Conservation (phyloP, 768 basidiomycete genomes). For the Calocybe cyanea region DNA sequence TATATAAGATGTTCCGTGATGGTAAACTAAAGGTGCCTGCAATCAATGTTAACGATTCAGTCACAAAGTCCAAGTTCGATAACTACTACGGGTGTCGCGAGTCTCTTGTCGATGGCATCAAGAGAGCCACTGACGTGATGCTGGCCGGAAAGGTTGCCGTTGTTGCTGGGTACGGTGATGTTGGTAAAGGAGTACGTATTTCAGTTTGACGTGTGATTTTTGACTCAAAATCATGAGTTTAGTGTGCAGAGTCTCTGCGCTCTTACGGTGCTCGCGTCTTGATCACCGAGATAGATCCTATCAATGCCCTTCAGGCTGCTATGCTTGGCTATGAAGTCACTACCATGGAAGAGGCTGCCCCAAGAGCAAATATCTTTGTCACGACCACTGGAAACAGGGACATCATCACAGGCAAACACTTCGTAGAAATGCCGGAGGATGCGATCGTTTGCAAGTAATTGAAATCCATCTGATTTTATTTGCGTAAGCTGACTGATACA, state of each 20-base stretch:
- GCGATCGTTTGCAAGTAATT: slow-evolving; percentile 96
- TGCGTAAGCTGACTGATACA: slow-evolving; percentile 4
- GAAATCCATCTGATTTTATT: not conserved
- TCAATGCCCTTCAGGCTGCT: slow-evolving; percentile 99
- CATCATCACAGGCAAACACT: slow-evolving; percentile 92
- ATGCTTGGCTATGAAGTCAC: slow-evolving; percentile 99
- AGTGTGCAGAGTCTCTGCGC: slow-evolving; percentile 96
- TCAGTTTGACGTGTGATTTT: not conserved
- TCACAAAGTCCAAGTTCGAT: slow-evolving; percentile 99
- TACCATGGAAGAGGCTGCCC: slow-evolving; percentile 97
- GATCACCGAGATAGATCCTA: slow-evolving; percentile 98
- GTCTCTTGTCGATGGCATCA: slow-evolving; percentile 99
- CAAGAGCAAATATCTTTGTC: slow-evolving; percentile 87
- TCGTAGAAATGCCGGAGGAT: slow-evolving; percentile 93
- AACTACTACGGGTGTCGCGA: slow-evolving; percentile 99
- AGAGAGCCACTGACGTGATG: slow-evolving; percentile 99
- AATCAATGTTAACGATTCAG: slow-evolving; percentile 99
- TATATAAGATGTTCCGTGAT: slow-evolving; percentile 97
- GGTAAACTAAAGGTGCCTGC: slow-evolving; percentile 96
- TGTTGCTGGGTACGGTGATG: slow-evolving; percentile 98
- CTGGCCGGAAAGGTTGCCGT: slow-evolving; percentile 99
- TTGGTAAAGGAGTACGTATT: slow-evolving; percentile 91
- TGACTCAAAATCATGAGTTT: slow-evolving; percentile 5
- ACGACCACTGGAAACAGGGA: slow-evolving; percentile 99
- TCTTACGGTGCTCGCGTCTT: slow-evolving; percentile 98